Evolutionary conservation across 2,329 filamentous ascomycete genomes (phyloP).

Genomic region (Bertia moriformis): DNA sequence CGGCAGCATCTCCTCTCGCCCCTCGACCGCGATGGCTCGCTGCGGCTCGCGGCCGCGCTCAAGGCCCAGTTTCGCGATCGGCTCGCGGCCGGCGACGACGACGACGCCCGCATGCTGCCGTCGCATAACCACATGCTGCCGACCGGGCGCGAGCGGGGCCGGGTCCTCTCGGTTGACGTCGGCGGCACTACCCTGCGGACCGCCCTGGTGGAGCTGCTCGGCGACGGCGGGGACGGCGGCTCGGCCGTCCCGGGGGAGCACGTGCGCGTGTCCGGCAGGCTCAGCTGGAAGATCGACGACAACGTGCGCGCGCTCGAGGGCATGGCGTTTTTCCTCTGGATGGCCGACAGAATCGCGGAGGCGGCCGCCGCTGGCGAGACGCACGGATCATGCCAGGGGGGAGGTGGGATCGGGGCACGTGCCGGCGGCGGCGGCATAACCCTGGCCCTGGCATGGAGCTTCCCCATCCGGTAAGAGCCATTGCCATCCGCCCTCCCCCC

Average conservation of each 20-base stretch:
- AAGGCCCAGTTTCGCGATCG: neutral
- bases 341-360: constrained; percentile 41
- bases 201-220: constrained; percentile 39
- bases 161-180: constrained; percentile 46
- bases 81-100: neutral
- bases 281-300: constrained; percentile 12
- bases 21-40: neutral
- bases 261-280: constrained; percentile 39
- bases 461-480: constrained; percentile 44
- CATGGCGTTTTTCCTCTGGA: constrained; percentile 50
- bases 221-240: too few species aligned
- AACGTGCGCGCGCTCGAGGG: constrained; percentile 36
- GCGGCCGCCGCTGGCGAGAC: constrained; percentile 27
- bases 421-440: constrained; percentile 23
- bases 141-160: constrained; percentile 40
- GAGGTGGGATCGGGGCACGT: too few species aligned
- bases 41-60: neutral
- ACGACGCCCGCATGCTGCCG: constrained; percentile 38
- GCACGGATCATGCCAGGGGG: too few species aligned
- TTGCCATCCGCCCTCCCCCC: too few species aligned
- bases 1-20: neutral
- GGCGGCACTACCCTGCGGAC: constrained; percentile 54
- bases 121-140: constrained; percentile 49
- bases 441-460: constrained; percentile 53
- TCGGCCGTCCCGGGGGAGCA: too few species aligned